phyloP scores from a whole-genome alignment of 2,329 filamentous ascomycete genomes.

The Talaromyces pinophilus region DNA sequence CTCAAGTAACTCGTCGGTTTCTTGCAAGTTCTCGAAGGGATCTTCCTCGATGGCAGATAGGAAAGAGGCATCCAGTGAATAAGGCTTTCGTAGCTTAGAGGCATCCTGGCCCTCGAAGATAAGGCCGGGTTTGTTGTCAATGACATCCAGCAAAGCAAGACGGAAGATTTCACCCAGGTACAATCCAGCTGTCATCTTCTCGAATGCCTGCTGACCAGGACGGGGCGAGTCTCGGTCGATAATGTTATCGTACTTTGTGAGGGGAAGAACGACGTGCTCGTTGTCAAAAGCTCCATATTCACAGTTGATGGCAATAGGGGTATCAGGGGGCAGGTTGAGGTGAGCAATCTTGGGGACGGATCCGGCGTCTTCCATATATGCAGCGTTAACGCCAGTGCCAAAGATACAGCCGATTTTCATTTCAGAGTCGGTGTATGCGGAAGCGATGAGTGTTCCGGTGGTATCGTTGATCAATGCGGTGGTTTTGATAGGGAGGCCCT shows the following conservation, averaged over 20 bases:
- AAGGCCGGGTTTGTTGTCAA: conserved; percentile 71
- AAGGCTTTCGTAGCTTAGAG: conserved; percentile 76
- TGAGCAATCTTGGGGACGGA: conserved; percentile 92
- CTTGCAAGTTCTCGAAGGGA: conserved; percentile 90
- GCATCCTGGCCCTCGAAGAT: conserved; percentile 87
- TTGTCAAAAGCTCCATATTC: conserved; percentile 98
- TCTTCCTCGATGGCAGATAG: conserved; percentile 92
- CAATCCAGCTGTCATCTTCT: conserved; percentile 96
- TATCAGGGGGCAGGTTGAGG: conserved; percentile 80
- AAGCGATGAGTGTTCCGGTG: conserved; percentile 93
- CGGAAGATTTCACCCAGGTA: conserved; percentile 96
- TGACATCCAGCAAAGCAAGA: conserved; percentile 78
- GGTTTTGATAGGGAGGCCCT: conserved; percentile 89
- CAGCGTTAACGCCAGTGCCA: conserved; percentile 95
- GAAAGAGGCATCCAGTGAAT: conserved; percentile 90
- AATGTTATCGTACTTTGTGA: conserved; percentile 79
- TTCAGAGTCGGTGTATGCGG: conserved; percentile 87
- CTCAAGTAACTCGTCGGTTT: conserved; percentile 80
- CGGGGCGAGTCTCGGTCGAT: conserved; percentile 91
- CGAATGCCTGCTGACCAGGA: conserved; percentile 90
- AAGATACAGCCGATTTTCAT: conserved; percentile 99
- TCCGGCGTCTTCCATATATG: conserved; percentile 93
- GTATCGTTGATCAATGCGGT: conserved; percentile 96
- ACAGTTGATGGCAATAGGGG: conserved; percentile 94
- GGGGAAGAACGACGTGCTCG: conserved; percentile 81